Evolutionary conservation across 768 basidiomycete genomes (phyloP).

Genomic region (Suillus occidentalis): DNA sequence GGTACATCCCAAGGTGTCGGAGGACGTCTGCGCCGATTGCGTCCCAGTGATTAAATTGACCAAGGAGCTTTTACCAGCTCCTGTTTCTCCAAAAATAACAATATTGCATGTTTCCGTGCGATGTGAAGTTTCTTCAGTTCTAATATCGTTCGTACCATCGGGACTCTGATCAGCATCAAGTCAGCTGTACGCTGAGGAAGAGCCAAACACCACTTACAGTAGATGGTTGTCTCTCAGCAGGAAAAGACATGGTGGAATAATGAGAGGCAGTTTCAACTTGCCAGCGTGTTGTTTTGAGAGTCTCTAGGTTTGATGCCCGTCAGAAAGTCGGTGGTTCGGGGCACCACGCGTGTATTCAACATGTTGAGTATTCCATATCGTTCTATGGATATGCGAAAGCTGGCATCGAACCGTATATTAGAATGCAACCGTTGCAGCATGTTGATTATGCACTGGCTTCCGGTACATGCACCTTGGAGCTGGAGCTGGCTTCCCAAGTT

Average conservation of each 20-base stretch:
- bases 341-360: neutral
- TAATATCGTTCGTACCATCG: neutral
- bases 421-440: neutral
- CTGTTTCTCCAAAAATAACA: conserved; percentile 34
- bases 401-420: neutral
- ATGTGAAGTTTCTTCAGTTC: neutral
- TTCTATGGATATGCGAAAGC: neutral
- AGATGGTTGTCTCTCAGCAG: neutral
- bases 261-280: neutral
- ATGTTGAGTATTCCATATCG: neutral
- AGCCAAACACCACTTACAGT: neutral
- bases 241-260: neutral
- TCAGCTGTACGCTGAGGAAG: neutral
- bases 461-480: neutral
- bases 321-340: neutral
- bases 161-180: neutral
- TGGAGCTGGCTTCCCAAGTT: neutral
- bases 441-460: neutral
- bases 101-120: conserved; percentile 15
- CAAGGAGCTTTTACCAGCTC: conserved; percentile 33
- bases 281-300: neutral
- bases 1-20: conserved; percentile 23
- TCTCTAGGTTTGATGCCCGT: neutral
- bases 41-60: conserved; percentile 32
- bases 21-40: conserved; percentile 30